phyloP scores from a whole-genome alignment of 148 eudicot species.

The Rhododendron henanense region DNA sequence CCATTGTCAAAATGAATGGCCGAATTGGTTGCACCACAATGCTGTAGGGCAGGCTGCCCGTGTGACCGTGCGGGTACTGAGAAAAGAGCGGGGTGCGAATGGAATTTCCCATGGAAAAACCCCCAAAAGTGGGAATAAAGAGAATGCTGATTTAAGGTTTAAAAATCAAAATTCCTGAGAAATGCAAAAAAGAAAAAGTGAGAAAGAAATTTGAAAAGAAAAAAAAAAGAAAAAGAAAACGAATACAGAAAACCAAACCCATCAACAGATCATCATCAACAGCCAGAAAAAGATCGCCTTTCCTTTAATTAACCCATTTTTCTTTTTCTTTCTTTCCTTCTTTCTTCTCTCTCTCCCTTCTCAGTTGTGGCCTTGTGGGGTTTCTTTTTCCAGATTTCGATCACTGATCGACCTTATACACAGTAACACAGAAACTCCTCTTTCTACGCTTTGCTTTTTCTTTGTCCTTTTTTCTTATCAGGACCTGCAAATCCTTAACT shows the following conservation, averaged over 20 bases:
- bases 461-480: background rate
- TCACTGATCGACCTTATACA: conserved; percentile 10
- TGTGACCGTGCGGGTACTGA: no score
- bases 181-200: background rate
- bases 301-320: background rate
- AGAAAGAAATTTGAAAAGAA: background rate
- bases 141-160: background rate
- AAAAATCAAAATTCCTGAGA: background rate
- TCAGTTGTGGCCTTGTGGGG: background rate
- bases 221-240: background rate
- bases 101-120: background rate
- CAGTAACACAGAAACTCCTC: background rate
- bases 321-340: background rate
- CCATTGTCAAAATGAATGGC: no score
- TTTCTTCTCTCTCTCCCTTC: background rate
- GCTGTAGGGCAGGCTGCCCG: no score
- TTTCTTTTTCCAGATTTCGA: conserved; percentile 11
- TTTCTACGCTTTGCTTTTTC: background rate
- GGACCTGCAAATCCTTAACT: background rate
- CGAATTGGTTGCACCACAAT: no score
- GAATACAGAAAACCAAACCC: background rate
- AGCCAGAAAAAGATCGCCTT: background rate
- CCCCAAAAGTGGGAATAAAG: background rate
- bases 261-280: background rate
- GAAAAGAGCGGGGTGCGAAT: no score